A percentile compares a stretch with the other conserved stretches of the same genome.
phyloP scores from a whole-genome alignment of 2,329 filamentous ascomycete genomes.

The Fusarium scirpi region DNA sequence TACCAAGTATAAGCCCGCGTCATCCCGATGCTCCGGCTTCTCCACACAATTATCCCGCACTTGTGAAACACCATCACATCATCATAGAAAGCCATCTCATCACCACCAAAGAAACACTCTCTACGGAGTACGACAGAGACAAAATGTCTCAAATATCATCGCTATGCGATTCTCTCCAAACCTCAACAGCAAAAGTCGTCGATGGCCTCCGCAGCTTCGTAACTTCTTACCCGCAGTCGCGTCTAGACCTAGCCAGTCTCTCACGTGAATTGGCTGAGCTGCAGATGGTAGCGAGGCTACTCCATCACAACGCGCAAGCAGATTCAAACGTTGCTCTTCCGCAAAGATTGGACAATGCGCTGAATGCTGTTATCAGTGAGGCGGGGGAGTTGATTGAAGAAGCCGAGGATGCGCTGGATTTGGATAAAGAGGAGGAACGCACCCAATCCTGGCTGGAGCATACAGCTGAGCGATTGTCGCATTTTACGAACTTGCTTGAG shows the following conservation, averaged over 20 bases:
- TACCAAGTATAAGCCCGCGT: not conserved
- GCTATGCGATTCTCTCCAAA: constrained; percentile 41
- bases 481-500: constrained; percentile 36
- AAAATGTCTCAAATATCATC: constrained; percentile 28
- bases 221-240: constrained; percentile 41
- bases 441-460: constrained; percentile 40
- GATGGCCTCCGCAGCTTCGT: constrained; percentile 44
- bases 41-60: constrained; percentile 33
- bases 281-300: constrained; percentile 44
- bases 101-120: not conserved
- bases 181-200: constrained; percentile 30
- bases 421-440: constrained; percentile 24
- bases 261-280: constrained; percentile 48
- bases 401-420: constrained; percentile 39
- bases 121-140: no score
- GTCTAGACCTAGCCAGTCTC: constrained; percentile 41
- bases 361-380: constrained; percentile 36
- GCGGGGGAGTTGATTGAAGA: constrained; percentile 39
- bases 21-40: constrained; percentile 21
- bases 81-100: constrained; percentile 1
- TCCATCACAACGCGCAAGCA: constrained; percentile 42
- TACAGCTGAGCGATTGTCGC: constrained; percentile 40
- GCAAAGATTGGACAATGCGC: constrained; percentile 24
- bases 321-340: not conserved
- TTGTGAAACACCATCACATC: constrained; percentile 19